Evolutionary conservation across 2,329 filamentous ascomycete genomes (phyloP), one percentile per base, ranked within the genome.

Genomic region (Dactylonectria estremocensis): DNA sequence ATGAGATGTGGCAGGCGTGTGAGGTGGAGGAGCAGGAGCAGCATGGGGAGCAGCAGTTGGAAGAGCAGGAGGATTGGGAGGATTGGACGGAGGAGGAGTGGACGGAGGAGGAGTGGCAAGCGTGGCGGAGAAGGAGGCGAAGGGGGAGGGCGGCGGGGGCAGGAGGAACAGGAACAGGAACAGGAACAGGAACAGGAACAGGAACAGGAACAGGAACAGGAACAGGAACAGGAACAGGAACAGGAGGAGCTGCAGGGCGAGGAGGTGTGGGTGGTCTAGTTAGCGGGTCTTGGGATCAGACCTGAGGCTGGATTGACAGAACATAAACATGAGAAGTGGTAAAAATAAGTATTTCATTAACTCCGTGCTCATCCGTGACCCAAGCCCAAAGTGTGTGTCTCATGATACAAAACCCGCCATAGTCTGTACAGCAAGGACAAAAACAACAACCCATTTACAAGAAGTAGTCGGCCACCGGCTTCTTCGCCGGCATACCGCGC

Each of bases 401-500:
- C 66, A 52, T 73, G 57, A 73, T 69, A 65, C 56, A 74, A 75
- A 69, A 60, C 58, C 60, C 55, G 48, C 65, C 55, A 35, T 60
- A 48, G 53, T 54, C 55, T 63, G 45, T 63, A 59, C 54, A 22
- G 52, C 40, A 60, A 53, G 35, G 50, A 64, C 33, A 64, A 61
- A 56, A 63, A 28, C 33, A 64, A 31, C 49, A 66, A 68, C 6
- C 48, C 11, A 5, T 46, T 80, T 80, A 91, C 82, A 99, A 85
- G 81, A 99, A 99, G 85, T 98, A 99, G 83, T 98, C 95, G 14
- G 95, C 95, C 60, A 97, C 94, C 3, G 96, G 96, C 82, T 98
- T 98, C 88, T 99, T 99, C 3, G 96, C 96, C 66, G 96, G 96
- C 96, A 99, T 99, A 5, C 96, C 96, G 75, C 96, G 89, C 2